A percentile compares a stretch with the other conserved stretches of the same genome.
phyloP scores from a whole-genome alignment of 192 early-diverging fungal genomes.

The Martensiomyces pterosporus region DNA sequence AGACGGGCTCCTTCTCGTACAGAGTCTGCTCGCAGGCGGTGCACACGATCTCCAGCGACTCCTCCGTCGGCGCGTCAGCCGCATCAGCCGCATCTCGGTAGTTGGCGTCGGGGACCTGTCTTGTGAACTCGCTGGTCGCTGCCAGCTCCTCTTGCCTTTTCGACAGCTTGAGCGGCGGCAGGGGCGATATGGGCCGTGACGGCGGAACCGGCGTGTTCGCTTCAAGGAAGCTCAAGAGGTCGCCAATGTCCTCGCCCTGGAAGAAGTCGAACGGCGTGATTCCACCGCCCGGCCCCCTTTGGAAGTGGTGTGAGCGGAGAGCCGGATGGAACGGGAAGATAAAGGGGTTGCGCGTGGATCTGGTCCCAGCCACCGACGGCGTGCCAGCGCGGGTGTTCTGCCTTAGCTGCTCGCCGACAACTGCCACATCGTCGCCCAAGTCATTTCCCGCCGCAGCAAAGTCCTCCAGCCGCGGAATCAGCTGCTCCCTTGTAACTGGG shows the following conservation, averaged over 20 bases:
- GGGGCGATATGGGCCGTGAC: slow-evolving; percentile 17
- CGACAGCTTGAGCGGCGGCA: slow-evolving; percentile 28
- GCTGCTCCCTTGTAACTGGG: too few species aligned
- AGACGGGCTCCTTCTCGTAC: slow-evolving; percentile 30
- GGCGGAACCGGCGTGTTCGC: slow-evolving; percentile 34
- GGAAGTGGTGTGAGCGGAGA: slow-evolving; percentile 16
- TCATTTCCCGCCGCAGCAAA: neutral
- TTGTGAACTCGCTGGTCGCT: slow-evolving; percentile 17
- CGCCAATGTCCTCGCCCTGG: slow-evolving; percentile 35
- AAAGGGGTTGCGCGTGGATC: slow-evolving; percentile 5
- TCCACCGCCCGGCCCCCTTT: neutral
- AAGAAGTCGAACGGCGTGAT: slow-evolving; percentile 37
- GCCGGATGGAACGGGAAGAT: slow-evolving; percentile 29
- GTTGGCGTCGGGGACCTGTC: slow-evolving; percentile 33
- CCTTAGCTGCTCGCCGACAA: neutral
- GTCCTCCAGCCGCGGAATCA: neutral
- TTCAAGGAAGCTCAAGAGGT: slow-evolving; percentile 37
- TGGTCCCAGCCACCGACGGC: neutral
- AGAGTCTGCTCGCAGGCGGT: slow-evolving; percentile 20
- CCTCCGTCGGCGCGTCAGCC: neutral
- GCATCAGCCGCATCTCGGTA: slow-evolving; percentile 20
- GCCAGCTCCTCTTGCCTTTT: slow-evolving; percentile 33
- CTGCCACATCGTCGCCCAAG: neutral
- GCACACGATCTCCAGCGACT: slow-evolving; percentile 34
- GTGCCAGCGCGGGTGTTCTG: too few species aligned